A percentile compares a stretch with the other conserved stretches of the same genome.
Evolutionary conservation across 768 basidiomycete genomes (phyloP).

Genomic region (Paxillus ammoniavirescens): DNA sequence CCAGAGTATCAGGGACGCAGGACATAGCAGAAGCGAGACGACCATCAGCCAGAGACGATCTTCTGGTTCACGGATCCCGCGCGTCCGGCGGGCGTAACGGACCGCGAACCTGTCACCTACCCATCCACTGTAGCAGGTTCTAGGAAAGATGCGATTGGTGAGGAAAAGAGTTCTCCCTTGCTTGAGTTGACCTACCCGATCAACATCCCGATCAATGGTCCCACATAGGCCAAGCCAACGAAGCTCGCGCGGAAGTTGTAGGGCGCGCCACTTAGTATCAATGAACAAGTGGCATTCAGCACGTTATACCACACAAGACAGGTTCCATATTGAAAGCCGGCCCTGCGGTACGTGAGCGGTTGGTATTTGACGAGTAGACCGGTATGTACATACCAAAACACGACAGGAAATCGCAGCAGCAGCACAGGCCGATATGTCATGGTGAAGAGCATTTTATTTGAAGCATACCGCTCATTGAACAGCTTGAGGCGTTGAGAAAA

Average conservation of each 20-base stretch:
- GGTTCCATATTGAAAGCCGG: constrained; percentile 21
- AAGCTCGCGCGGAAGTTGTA: constrained; percentile 23
- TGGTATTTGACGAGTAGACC: background rate
- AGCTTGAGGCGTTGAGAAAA: constrained; percentile 10
- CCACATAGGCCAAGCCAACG: constrained; percentile 20
- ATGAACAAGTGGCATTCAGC: constrained; percentile 19
- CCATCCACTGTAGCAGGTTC: constrained; percentile 19
- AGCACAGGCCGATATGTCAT: constrained; percentile 19
- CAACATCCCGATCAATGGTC: constrained; percentile 21
- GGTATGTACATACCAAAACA: constrained; percentile 11
- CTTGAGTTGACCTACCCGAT: constrained; percentile 6
- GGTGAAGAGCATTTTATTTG: constrained; percentile 17
- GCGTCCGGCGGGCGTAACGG: constrained; percentile 14
- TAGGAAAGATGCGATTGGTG: background rate
- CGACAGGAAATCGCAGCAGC: constrained; percentile 19
- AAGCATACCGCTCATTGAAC: constrained; percentile 16
- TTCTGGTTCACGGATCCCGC: constrained; percentile 19
- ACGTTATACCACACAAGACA: constrained; percentile 25
- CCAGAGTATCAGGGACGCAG: constrained; percentile 19
- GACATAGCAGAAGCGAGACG: constrained; percentile 16
- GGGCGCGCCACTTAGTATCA: constrained; percentile 18
- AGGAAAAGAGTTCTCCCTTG: background rate
- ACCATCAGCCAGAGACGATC: constrained; percentile 26
- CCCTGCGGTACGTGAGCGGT: constrained; percentile 6
- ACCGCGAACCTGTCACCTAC: constrained; percentile 21